phyloP scores from a whole-genome alignment of 169 alveolate genomes.

The Blepharisma undulans region DNA sequence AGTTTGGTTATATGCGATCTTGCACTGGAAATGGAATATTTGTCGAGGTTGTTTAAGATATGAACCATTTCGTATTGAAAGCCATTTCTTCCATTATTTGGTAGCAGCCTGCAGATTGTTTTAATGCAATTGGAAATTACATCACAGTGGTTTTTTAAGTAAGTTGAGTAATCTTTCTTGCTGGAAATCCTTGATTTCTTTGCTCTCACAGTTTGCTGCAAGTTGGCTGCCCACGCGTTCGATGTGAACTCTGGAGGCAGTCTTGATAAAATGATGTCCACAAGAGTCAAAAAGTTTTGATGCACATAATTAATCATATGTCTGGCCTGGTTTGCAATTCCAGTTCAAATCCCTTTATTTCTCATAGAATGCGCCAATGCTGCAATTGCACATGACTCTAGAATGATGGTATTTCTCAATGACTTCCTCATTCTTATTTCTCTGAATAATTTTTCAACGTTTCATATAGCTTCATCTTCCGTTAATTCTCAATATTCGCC shows the following conservation, averaged over 20 bases:
- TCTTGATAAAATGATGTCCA: not conserved
- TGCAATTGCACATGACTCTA: conserved; percentile 5
- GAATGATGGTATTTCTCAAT: not conserved
- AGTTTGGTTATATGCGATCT: not conserved
- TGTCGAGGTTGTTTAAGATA: not conserved
- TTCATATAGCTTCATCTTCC: not conserved
- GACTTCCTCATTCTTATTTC: not conserved
- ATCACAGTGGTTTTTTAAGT: conserved; percentile 42
- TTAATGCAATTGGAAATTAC: conserved; percentile 20
- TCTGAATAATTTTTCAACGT: conserved; percentile 17
- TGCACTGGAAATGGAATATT: not conserved
- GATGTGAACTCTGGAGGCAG: conserved; percentile 49
- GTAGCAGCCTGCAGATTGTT: conserved; percentile 19
- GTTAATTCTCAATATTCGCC: conserved; percentile 17
- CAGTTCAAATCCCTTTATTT: not conserved
- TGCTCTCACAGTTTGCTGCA: conserved; percentile 18
- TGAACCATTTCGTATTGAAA: not conserved
- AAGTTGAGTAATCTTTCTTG: conserved; percentile 41
- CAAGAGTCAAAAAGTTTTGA: conserved; percentile 32
- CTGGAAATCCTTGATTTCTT: conserved; percentile 46
- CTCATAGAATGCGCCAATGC: not conserved
- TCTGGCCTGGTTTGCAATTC: conserved; percentile 14
- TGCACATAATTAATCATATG: conserved; percentile 13
- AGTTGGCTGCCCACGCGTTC: conserved; percentile 35
- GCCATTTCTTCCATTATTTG: not conserved